Conservation (phyloP, 768 basidiomycete genomes). For the Suillus hirtellus region DNA sequence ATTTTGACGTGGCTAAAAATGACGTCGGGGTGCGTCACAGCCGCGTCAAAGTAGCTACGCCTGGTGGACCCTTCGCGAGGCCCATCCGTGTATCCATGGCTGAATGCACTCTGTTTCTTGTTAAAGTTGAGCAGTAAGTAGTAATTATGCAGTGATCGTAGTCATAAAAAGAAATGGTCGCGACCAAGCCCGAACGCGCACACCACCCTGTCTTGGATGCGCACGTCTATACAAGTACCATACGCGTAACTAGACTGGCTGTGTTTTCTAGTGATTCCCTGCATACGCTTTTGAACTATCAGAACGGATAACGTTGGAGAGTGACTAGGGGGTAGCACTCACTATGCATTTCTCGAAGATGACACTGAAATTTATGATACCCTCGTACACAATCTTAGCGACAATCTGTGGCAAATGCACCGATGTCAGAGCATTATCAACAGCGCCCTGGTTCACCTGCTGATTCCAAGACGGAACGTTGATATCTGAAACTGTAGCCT, state of each 20-base stretch:
- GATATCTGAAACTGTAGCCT: slow-evolving; percentile 16
- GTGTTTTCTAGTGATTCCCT: background rate
- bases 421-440: slow-evolving; percentile 19
- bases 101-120: background rate
- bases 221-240: background rate
- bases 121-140: background rate
- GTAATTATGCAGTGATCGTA: background rate
- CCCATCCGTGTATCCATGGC: background rate
- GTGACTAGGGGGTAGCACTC: background rate
- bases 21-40: no score
- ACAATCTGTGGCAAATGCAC: slow-evolving; percentile 25
- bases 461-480: slow-evolving; percentile 17
- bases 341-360: slow-evolving; percentile 27
- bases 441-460: slow-evolving; percentile 23
- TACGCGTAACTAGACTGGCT: background rate
- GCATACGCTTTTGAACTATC: background rate
- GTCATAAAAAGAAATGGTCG: no score
- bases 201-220: background rate
- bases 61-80: background rate
- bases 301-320: background rate
- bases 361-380: slow-evolving; percentile 22
- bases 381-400: slow-evolving; percentile 22
- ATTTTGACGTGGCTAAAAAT: no score
- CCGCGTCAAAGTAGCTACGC: no score
- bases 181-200: no score